Evolutionary conservation across 2,329 filamentous ascomycete species (phyloP).

Genomic region (Verticillium klebahnii): DNA sequence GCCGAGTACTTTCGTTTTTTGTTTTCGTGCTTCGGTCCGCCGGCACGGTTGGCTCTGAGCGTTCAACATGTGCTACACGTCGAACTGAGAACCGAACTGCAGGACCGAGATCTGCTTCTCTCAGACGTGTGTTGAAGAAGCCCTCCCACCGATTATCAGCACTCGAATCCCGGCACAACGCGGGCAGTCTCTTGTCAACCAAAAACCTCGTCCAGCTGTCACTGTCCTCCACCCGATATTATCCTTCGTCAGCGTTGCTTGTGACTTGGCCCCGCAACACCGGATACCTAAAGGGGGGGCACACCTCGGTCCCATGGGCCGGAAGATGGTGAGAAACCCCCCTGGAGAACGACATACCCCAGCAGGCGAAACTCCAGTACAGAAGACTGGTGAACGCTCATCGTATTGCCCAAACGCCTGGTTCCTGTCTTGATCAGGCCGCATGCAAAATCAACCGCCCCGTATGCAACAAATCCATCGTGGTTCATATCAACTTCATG

Average conservation of each 20-base stretch:
- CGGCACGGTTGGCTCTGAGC: not conserved
- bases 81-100: not conserved
- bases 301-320: not conserved
- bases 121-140: not conserved
- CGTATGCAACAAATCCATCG: slow-evolving; percentile 14
- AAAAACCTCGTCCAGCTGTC: not conserved
- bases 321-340: not conserved
- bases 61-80: not conserved
- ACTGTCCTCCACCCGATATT: not conserved
- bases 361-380: not conserved
- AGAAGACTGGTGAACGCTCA: slow-evolving; percentile 2
- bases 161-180: not conserved
- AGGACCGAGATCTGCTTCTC: not conserved
- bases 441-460: slow-evolving; percentile 13
- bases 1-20: not conserved
- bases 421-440: slow-evolving; percentile 10
- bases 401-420: slow-evolving; percentile 13
- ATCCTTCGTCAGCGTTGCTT: not conserved
- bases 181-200: not conserved
- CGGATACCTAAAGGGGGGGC: not conserved
- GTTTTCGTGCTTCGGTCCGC: not conserved
- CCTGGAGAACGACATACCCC: not conserved
- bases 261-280: not conserved
- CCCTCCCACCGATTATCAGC: not conserved
- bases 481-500: slow-evolving; percentile 14